Conservation (phyloP, 83 land plant genomes). For the Picea mariana region DNA sequence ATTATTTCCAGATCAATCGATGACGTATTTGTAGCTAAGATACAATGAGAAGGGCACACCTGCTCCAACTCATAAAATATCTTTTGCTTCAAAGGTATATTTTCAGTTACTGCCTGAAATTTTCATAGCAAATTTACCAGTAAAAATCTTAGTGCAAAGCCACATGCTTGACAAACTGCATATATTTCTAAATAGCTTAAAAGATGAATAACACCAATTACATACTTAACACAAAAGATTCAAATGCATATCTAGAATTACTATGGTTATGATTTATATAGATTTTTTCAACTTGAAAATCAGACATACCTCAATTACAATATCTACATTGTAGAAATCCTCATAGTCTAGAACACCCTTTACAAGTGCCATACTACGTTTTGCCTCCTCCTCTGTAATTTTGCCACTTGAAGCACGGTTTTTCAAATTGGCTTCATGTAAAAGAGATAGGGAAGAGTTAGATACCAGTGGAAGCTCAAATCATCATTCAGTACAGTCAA, state of each 20-base stretch:
- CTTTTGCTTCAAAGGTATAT: slow-evolving; percentile 32
- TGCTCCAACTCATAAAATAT: slow-evolving; percentile 37
- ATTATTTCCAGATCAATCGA: slow-evolving; percentile 32
- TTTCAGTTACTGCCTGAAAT: slow-evolving; percentile 35
- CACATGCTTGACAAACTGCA: neutral
- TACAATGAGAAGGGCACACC: slow-evolving; percentile 23
- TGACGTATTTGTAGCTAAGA: slow-evolving; percentile 39
- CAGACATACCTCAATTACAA: slow-evolving; percentile 14
- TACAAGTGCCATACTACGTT: slow-evolving; percentile 7
- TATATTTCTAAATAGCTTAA: neutral
- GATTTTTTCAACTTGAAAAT: neutral
- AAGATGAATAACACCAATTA: neutral
- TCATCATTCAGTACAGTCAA: neutral
- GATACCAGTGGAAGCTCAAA: neutral
- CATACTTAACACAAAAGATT: neutral
- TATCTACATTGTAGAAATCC: slow-evolving; percentile 14
- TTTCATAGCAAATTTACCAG: neutral
- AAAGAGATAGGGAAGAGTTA: neutral
- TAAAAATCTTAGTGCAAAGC: neutral
- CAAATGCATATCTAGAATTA: too few species aligned
- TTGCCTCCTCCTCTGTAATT: slow-evolving; percentile 11
- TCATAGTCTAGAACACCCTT: slow-evolving; percentile 6
- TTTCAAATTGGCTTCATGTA: slow-evolving; percentile 4
- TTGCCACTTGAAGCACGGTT: slow-evolving; percentile 14
- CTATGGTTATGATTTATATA: neutral